Evolutionary conservation across 1,284 basidiomycete species (phyloP).

Genomic region (Sporisorium scitamineum): DNA sequence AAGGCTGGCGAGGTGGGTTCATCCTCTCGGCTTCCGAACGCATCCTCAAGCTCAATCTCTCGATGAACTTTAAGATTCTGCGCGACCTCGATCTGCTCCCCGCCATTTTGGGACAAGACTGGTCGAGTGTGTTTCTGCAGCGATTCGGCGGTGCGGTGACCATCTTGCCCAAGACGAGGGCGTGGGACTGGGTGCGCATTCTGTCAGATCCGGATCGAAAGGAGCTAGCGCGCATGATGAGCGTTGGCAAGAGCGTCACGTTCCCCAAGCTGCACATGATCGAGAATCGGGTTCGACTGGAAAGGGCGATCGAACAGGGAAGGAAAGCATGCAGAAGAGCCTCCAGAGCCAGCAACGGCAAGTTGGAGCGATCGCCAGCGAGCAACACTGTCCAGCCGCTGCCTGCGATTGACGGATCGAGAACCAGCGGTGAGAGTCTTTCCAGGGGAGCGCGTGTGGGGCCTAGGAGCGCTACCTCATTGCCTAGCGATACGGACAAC

Average conservation of each 20-base stretch:
- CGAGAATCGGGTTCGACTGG: constrained; percentile 65
- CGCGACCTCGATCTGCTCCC: constrained; percentile 66
- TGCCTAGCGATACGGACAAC: constrained; percentile 41
- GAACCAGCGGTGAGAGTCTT: constrained; percentile 32
- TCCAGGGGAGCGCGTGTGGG: constrained; percentile 5
- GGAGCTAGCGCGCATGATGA: constrained; percentile 62
- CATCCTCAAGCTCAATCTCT: constrained; percentile 65
- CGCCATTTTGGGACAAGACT: constrained; percentile 64
- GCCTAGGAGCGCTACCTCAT: constrained; percentile 22
- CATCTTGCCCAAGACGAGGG: constrained; percentile 63
- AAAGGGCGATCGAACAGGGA: constrained; percentile 61
- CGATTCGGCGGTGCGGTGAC: constrained; percentile 65
- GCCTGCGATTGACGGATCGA: constrained; percentile 25
- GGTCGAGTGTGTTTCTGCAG: constrained; percentile 66
- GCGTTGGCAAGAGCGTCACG: constrained; percentile 58
- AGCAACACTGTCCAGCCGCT: constrained; percentile 11
- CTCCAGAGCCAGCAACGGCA: constrained; percentile 13
- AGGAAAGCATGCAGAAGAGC: constrained; percentile 47
- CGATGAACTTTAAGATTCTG: constrained; percentile 67
- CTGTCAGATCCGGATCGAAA: constrained; percentile 63
- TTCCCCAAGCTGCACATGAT: constrained; percentile 69
- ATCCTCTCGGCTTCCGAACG: constrained; percentile 74
- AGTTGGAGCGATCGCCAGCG: constrained; percentile 7
- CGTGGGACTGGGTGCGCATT: constrained; percentile 65
- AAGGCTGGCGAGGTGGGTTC: constrained; percentile 85